Conservation (phyloP, 306 rosid genomes). For the Clitoria ternatea region DNA sequence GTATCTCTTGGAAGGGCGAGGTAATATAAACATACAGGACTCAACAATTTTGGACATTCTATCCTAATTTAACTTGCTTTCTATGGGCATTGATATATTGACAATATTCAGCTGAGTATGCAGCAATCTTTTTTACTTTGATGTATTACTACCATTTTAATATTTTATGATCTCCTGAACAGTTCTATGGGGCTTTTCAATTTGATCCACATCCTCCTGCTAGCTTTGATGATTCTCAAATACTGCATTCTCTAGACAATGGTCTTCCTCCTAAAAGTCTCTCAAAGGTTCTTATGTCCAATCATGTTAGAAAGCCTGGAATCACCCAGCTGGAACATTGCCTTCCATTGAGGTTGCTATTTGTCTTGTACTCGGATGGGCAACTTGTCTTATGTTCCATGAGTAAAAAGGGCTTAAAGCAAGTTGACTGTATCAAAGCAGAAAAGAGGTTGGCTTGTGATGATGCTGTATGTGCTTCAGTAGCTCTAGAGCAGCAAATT, state of each 20-base stretch:
- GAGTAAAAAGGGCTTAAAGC: constrained; percentile 91
- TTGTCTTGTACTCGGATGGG: constrained; percentile 85
- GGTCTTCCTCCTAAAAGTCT: constrained; percentile 56
- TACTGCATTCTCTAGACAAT: constrained; percentile 53
- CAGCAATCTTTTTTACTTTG: constrained; percentile 11
- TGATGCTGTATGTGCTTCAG: constrained; percentile 88
- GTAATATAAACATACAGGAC: constrained; percentile 40
- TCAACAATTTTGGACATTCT: constrained; percentile 15
- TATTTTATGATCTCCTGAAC: constrained; percentile 43
- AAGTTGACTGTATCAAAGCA: constrained; percentile 70
- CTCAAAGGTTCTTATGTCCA: constrained; percentile 37
- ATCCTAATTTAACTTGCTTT: constrained; percentile 14
- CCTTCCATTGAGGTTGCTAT: constrained; percentile 67
- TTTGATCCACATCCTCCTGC: constrained; percentile 49
- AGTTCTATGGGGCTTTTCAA: constrained; percentile 83
- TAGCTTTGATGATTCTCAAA: constrained; percentile 40
- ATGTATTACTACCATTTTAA: constrained; percentile 8
- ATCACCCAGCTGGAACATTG: constrained; percentile 82
- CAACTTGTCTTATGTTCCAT: constrained; percentile 74
- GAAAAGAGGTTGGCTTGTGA: constrained; percentile 64
- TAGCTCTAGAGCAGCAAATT: constrained; percentile 77
- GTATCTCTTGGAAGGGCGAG: constrained; percentile 97
- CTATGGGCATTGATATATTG: constrained; percentile 1
- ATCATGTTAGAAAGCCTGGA: constrained; percentile 47
- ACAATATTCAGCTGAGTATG: constrained; percentile 11